phyloP scores from a whole-genome alignment of 2,329 filamentous ascomycete species.

The Diaporthe humulicola region DNA sequence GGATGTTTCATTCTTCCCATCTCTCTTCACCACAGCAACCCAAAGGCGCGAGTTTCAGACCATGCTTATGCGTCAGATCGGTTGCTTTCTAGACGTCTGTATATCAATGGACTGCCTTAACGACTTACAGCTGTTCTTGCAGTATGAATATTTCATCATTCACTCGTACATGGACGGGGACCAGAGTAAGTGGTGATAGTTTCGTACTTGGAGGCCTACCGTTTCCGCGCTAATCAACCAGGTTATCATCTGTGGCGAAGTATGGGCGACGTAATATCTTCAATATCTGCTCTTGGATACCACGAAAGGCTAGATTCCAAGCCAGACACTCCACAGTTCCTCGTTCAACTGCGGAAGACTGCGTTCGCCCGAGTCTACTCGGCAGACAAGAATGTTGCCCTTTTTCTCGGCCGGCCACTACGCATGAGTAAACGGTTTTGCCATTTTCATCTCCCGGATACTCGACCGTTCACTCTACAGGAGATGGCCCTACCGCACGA shows the following conservation, averaged over 20 bases:
- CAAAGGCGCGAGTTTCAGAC: not conserved
- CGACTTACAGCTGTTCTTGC: not conserved
- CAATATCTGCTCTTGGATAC: not conserved
- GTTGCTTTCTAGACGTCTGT: not conserved
- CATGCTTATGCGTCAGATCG: not conserved
- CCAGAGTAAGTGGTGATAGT: not conserved
- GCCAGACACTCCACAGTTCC: not conserved
- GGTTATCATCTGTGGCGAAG: conserved; percentile 6
- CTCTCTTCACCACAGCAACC: not conserved
- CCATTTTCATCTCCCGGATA: not conserved
- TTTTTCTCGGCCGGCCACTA: not conserved
- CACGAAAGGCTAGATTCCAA: not conserved
- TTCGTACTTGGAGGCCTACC: fast-evolving
- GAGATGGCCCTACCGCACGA: not conserved
- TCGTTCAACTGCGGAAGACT: not conserved
- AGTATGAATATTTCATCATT: not conserved
- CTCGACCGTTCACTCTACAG: not conserved
- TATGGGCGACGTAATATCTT: not conserved
- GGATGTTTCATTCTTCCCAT: not conserved
- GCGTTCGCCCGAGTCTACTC: not conserved
- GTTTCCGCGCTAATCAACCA: not conserved
- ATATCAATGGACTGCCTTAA: conserved; percentile 3
- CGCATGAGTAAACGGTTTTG: not conserved
- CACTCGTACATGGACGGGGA: not conserved
- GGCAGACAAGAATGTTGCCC: not conserved